Conservation (phyloP, 1,284 basidiomycete genomes). For the Coniophora puteana region DNA sequence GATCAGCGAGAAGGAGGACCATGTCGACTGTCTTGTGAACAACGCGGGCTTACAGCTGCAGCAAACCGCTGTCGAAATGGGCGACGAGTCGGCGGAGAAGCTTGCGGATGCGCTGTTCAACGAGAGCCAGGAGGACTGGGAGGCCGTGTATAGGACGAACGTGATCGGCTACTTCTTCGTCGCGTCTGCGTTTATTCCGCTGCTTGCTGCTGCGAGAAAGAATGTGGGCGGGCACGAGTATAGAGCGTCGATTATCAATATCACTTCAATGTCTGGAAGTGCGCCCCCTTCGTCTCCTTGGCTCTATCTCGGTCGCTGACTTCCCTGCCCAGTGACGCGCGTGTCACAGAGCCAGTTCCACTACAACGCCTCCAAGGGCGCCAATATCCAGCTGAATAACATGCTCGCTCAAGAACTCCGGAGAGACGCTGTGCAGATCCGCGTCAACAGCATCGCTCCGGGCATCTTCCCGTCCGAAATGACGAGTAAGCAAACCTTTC, state of each 20-base stretch:
- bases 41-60: slow-evolving; percentile 20
- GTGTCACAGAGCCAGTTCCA: slow-evolving; percentile 34
- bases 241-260: slow-evolving; percentile 32
- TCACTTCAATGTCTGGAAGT: slow-evolving; percentile 34
- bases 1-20: slow-evolving; percentile 2
- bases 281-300: too few relatives aligned
- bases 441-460: slow-evolving; percentile 34
- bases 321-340: too few relatives aligned
- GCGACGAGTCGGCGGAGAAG: slow-evolving; percentile 26
- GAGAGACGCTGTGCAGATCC: slow-evolving; percentile 22
- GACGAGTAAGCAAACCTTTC: too few relatives aligned
- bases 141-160: slow-evolving; percentile 33
- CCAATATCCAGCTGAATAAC: slow-evolving; percentile 26
- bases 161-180: slow-evolving; percentile 35
- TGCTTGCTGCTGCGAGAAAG: slow-evolving; percentile 29
- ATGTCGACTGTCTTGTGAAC: slow-evolving; percentile 12
- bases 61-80: slow-evolving; percentile 26
- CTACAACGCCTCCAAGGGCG: slow-evolving; percentile 36
- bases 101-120: slow-evolving; percentile 29
- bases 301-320: too few relatives aligned
- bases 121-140: slow-evolving; percentile 31
- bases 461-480: slow-evolving; percentile 21
- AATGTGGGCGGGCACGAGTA: slow-evolving; percentile 4
- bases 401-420: slow-evolving; percentile 29
- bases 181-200: slow-evolving; percentile 34